phyloP scores from a whole-genome alignment of 192 early-diverging fungal species.

The Coemansia sp. region DNA sequence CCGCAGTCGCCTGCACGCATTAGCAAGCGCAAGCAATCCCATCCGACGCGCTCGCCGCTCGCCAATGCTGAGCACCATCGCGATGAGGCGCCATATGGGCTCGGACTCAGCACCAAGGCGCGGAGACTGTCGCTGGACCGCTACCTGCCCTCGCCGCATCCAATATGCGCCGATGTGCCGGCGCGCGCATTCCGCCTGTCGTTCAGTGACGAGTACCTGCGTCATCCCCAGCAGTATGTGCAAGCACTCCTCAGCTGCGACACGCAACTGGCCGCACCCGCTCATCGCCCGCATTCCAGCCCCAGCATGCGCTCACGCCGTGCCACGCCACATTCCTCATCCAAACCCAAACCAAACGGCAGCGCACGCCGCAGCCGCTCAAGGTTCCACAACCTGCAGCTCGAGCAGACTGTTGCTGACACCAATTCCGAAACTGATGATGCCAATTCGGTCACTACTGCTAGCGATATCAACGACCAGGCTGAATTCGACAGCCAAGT shows the following conservation, averaged over 20 bases:
- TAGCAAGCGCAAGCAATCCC: constrained; percentile 56
- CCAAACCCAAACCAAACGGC: not conserved
- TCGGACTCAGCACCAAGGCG: constrained; percentile 16
- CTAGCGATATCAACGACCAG: constrained; percentile 45
- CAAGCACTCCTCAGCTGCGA: constrained; percentile 47
- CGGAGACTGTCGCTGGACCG: constrained; percentile 37
- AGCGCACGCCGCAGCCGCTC: constrained; percentile 17
- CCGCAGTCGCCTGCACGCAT: constrained; percentile 18
- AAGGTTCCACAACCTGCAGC: constrained; percentile 50
- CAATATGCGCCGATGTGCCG: constrained; percentile 12
- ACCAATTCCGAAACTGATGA: constrained; percentile 45
- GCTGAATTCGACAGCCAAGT: constrained; percentile 29
- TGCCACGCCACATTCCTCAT: constrained; percentile 8
- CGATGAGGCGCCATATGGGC: not conserved
- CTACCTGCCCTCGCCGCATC: constrained; percentile 4
- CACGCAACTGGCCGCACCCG: constrained; percentile 8
- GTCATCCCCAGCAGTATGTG: constrained; percentile 49
- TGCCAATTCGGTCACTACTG: constrained; percentile 32
- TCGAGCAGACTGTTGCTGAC: constrained; percentile 38
- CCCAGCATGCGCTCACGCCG: constrained; percentile 24
- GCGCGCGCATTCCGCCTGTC: constrained; percentile 53
- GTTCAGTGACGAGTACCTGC: constrained; percentile 47
- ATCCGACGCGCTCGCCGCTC: constrained; percentile 43
- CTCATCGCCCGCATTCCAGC: constrained; percentile 7
- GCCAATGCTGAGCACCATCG: constrained; percentile 5